Evolutionary conservation across 306 rosid species (phyloP), one percentile per base, ranked within the genome.

Genomic region (Pachyrhizus erosus): DNA sequence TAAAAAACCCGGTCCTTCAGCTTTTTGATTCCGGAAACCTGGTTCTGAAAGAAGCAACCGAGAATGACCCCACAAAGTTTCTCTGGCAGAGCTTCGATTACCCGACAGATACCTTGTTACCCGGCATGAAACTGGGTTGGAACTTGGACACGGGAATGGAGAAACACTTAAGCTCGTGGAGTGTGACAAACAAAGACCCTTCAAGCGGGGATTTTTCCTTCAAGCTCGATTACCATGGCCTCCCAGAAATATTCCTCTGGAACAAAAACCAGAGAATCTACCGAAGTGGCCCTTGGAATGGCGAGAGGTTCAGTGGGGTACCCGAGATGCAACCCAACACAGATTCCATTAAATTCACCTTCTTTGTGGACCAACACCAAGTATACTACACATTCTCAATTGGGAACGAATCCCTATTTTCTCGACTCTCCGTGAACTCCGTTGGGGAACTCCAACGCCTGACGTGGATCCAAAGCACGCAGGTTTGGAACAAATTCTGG

Each of bases 231-330:
- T 80, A 60, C 86, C 86, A n/a, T 13, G 98, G 97, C 67, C 83
- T 90, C 58, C 94, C 97, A 12, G 97, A 94, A 66, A 34, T 91
- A 49, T 94, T 89, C 75, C 81, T 94, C 9, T 20, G 62, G 77
- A 24, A 68, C 15, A 82, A 82, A 9, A 49, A 65, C 29, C 3
- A 0, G 0, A 49, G 13, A 39, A 0, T 3, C 0, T 94, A 94
- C 39, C 81, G 98, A 23, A 94, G 98, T 48, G 98, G 98, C 21
- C 97, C 98, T 0, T 94, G 98, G 98, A 92, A 94, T 14, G 97
- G 98, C 1, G 9, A 26, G 7, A 81, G 94, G 29, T 94, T 92
- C 83, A 90, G 95, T 2, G 97, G 98, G 7, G 95, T 92, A 0
- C 98, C 98, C 0, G 97, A 94, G 81, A 94, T 94, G 97, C 51